Percentiles rank a stretch among this genome's conserved stretches.
Evolutionary conservation across 2,329 filamentous ascomycete species (phyloP).

Genomic region (Phialophora chinensis): DNA sequence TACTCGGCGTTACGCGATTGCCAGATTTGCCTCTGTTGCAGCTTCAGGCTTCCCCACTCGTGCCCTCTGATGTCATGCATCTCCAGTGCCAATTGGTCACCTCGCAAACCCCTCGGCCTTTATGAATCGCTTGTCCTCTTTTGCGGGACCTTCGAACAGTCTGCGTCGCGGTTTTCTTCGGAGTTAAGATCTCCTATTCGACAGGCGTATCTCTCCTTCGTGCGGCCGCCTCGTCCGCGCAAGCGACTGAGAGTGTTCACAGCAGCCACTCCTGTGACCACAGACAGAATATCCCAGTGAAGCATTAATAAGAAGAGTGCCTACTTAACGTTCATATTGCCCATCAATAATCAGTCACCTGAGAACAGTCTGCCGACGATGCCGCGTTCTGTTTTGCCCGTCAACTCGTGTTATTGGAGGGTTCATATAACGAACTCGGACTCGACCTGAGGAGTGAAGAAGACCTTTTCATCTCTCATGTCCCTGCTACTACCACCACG

Average conservation of each 20-base stretch:
- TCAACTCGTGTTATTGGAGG: too few species aligned
- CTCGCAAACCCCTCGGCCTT: not conserved
- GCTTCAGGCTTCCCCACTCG: not conserved
- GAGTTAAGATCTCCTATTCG: conserved; percentile 1
- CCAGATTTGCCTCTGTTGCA: not conserved
- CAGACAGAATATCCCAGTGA: not conserved
- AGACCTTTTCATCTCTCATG: not conserved
- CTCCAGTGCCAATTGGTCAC: not conserved
- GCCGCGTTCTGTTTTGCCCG: too few species aligned
- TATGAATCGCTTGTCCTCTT: too few species aligned
- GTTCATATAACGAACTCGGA: not conserved
- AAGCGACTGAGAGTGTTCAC: not conserved
- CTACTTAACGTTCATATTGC: not conserved
- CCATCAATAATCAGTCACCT: not conserved
- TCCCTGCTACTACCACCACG: not conserved
- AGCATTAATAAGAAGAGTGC: not conserved
- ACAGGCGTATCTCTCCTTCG: not conserved
- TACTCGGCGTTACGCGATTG: not conserved
- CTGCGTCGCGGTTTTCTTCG: not conserved
- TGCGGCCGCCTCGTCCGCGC: conserved; percentile 14
- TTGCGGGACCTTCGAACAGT: too few species aligned
- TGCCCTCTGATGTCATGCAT: not conserved
- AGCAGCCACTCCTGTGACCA: not conserved
- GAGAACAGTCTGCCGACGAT: not conserved
- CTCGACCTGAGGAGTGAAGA: not conserved